Evolutionary conservation across 148 eudicot genomes (phyloP).

Genomic region (Suaeda aralocaspica): DNA sequence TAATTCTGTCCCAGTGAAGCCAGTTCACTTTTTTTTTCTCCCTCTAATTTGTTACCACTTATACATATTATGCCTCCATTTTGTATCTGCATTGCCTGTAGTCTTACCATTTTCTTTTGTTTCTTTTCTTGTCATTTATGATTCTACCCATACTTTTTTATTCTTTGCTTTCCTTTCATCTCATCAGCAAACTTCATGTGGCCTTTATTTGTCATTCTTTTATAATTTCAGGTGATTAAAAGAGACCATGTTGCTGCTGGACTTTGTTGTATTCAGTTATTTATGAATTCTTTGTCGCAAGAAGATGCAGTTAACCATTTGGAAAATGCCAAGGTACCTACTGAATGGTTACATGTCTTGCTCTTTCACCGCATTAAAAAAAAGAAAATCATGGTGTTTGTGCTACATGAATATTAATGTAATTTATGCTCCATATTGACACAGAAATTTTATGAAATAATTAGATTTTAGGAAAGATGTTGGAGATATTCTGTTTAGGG

Average conservation of each 20-base stretch:
- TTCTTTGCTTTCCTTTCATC: not conserved
- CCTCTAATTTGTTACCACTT: not conserved
- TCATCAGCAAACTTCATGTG: not conserved
- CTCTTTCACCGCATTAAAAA: not conserved
- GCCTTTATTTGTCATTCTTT: conserved; percentile 16
- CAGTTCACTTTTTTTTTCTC: not conserved
- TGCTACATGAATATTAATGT: not conserved
- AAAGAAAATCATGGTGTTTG: not conserved
- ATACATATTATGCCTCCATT: not conserved
- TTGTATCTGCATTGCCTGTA: not conserved
- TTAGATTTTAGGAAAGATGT: conserved; percentile 1
- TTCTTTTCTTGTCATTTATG: too few species aligned
- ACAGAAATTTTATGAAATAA: not conserved
- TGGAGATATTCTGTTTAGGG: not conserved
- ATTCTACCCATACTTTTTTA: not conserved
- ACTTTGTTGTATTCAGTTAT: conserved; percentile 93
- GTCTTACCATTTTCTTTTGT: not conserved
- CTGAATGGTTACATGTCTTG: not conserved
- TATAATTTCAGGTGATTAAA: conserved; percentile 68
- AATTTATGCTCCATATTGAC: not conserved
- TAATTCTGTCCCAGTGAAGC: not conserved
- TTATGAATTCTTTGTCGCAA: conserved; percentile 79
- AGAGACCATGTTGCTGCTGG: conserved; percentile 98
- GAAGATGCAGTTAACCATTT: conserved; percentile 88
- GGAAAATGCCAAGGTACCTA: conserved; percentile 78